Conservation (phyloP, 2,329 filamentous ascomycete genomes). For the Paracorniculantispora psalliotae region DNA sequence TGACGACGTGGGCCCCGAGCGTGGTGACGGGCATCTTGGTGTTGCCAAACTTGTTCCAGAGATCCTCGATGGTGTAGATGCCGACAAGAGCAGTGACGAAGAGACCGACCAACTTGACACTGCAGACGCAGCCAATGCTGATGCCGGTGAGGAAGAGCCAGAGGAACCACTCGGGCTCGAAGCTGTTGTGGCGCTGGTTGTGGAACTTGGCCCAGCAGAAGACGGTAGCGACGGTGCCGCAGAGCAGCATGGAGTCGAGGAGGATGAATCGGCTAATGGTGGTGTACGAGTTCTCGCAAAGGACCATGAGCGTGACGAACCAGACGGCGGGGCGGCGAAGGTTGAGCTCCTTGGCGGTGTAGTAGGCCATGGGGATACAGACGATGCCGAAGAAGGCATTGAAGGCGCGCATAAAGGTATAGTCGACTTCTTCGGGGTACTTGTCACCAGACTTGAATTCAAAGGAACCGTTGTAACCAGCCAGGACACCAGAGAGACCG, state of each 20-base stretch:
- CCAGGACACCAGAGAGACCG: conserved; percentile 89
- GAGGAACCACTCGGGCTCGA: conserved; percentile 85
- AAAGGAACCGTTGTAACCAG: conserved; percentile 97
- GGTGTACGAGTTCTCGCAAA: conserved; percentile 98
- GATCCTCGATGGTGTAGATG: conserved; percentile 89
- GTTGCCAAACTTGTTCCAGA: conserved; percentile 98
- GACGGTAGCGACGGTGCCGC: conserved; percentile 96
- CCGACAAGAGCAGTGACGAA: conserved; percentile 95
- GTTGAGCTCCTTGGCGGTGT: conserved; percentile 84
- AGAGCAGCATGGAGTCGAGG: conserved; percentile 96
- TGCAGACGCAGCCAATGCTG: conserved; percentile 96
- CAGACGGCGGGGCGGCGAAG: conserved; percentile 84
- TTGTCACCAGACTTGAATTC: conserved; percentile 98
- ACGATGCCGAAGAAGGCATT: conserved; percentile 91
- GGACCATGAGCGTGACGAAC: conserved; percentile 93
- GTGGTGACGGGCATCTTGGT: conserved; percentile 75
- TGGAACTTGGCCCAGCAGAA: conserved; percentile 98
- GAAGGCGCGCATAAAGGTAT: conserved; percentile 97
- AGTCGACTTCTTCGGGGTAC: conserved; percentile 90
- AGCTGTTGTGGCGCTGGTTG: conserved; percentile 76
- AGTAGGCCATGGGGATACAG: conserved; percentile 92
- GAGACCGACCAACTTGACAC: conserved; percentile 95
- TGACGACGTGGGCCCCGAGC: conserved; percentile 72
- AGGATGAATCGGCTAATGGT: conserved; percentile 98
- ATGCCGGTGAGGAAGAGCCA: conserved; percentile 93